These are phyloP conservation scores for Puccinia sorghi DNA, from an alignment of 1,284 basidiomycete species.

Conservation along the genomic window DNA sequence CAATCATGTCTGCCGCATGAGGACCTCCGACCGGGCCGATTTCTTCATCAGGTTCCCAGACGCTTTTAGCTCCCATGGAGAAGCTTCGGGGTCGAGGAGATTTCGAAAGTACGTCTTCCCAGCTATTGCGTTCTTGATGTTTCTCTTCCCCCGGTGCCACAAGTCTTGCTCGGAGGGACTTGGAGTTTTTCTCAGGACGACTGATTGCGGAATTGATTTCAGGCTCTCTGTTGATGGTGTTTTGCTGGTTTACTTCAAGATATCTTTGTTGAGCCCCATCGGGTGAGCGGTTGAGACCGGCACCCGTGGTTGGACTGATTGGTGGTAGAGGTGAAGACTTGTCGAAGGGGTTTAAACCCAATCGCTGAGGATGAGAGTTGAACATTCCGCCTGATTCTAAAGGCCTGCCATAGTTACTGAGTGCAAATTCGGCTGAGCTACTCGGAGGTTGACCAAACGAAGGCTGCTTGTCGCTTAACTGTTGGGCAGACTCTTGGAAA, in stretches of 20 bases:
- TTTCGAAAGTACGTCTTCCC: slow-evolving; percentile 3
- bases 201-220: background rate
- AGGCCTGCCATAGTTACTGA: slow-evolving; percentile 1
- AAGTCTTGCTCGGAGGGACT: slow-evolving; percentile 10
- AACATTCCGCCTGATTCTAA: background rate
- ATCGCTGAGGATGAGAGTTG: slow-evolving; percentile 12
- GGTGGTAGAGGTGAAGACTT: slow-evolving; percentile 12
- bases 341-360: slow-evolving; percentile 23
- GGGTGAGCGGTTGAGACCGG: background rate
- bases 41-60: background rate
- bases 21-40: background rate
- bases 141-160: slow-evolving; percentile 12
- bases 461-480: background rate
- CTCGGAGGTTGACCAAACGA: background rate
- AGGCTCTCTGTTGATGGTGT: background rate
- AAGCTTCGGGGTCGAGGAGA: slow-evolving; percentile 30
- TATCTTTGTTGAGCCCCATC: slow-evolving; percentile 1
- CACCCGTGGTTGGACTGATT: background rate
- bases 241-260: background rate
- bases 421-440: background rate
- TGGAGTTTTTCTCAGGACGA: slow-evolving; percentile 2
- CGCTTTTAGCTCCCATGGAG: slow-evolving; percentile 26
- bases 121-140: background rate
- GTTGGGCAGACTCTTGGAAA: slow-evolving; percentile 12
- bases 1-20: no score